Conservation (phyloP, 139 green algal genomes). For the Closterium sp. region DNA sequence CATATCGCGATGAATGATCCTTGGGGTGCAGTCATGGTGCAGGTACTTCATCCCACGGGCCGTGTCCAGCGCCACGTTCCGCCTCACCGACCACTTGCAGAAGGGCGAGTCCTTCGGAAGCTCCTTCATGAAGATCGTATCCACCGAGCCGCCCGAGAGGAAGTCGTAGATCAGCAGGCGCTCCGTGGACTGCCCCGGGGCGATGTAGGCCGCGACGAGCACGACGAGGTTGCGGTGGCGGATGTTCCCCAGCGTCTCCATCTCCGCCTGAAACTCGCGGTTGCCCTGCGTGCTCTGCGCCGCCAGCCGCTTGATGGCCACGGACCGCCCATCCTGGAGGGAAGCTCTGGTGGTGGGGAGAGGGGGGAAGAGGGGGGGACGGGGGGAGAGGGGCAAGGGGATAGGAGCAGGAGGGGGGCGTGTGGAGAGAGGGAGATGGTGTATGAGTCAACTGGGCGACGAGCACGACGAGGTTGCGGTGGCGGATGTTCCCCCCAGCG, state of each 20-base stretch:
- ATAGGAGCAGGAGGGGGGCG: no score
- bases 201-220: conserved; percentile 26
- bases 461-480: conserved; percentile 40
- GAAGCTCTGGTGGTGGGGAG: not conserved
- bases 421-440: no score
- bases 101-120: not conserved
- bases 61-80: not conserved
- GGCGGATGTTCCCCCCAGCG: conserved; percentile 19
- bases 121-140: not conserved
- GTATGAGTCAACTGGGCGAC: no score
- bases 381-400: no score
- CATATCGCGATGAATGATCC: conserved; percentile 57
- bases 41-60: conserved; percentile 57
- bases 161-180: conserved; percentile 35
- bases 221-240: conserved; percentile 36
- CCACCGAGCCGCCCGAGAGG: conserved; percentile 17
- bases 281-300: not conserved
- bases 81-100: conserved; percentile 3
- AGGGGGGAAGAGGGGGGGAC: no score
- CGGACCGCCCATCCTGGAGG: not conserved
- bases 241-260: conserved; percentile 26
- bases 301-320: conserved; percentile 34
- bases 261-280: conserved; percentile 26
- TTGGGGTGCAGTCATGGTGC: conserved; percentile 38
- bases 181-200: not conserved